Conservation (phyloP, 2,329 filamentous ascomycete species). For the Diaporthe citri region DNA sequence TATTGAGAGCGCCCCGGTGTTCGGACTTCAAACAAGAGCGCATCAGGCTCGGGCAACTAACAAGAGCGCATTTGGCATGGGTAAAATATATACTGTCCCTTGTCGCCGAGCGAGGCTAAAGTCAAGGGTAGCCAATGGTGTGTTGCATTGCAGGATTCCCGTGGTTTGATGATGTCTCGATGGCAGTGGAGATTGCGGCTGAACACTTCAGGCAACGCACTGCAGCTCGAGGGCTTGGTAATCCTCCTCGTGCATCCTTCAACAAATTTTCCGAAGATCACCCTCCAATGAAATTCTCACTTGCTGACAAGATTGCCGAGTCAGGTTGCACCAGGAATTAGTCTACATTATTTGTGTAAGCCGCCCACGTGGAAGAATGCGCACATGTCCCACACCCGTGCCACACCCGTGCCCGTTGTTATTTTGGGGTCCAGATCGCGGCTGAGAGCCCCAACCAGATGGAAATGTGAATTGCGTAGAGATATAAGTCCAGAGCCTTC, state of each 20-base stretch:
- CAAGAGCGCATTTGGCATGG: neutral
- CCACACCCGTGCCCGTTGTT: neutral
- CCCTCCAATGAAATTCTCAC: neutral
- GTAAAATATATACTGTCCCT: neutral
- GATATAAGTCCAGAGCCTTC: neutral
- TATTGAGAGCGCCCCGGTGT: neutral
- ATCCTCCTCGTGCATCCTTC: slow-evolving; percentile 14
- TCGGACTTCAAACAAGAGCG: neutral
- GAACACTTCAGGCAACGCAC: slow-evolving; percentile 17
- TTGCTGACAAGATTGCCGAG: neutral
- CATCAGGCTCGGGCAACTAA: neutral
- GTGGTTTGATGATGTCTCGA: slow-evolving; percentile 7
- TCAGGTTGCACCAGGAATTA: neutral
- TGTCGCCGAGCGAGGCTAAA: slow-evolving; percentile 1
- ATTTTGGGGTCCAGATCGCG: slow-evolving; percentile 1
- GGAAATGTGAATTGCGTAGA: neutral
- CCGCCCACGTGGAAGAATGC: neutral
- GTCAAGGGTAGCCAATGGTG: neutral
- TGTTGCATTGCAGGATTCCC: neutral
- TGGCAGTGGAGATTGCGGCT: slow-evolving; percentile 19
- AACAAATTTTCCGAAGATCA: too few relatives aligned
- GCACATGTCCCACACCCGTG: neutral
- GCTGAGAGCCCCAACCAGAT: neutral
- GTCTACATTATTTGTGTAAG: neutral
- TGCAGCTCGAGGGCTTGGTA: neutral